Base-by-base conservation (phyloP, 306 rosid species). In the Ormosia emarginata region DNA sequence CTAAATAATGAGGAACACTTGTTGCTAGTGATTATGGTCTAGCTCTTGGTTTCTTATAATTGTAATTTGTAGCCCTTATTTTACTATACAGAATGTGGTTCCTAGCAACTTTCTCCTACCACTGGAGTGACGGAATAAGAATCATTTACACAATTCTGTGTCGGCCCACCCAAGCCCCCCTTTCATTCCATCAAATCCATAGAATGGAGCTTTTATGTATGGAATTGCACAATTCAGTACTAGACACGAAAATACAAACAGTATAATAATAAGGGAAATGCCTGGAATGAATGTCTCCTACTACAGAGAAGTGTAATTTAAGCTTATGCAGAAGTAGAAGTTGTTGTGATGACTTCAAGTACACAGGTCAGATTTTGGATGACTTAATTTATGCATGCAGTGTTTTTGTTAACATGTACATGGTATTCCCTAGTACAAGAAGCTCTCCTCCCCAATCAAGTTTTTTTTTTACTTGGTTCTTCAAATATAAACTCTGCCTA, bases 101-200 rank as follows among this genome's bases (percentile, higher is more conserved):
- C 81, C 55, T 8, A 68, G 34, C 1, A 5, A n/a, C 67, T 82
- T 67, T n/a, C 39, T 29, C 61, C 63, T 14, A 75, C 65, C 36
- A 52, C 30, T 6, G 18, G 56, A 56, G 37, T 46, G 64, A 46
- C 24, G 46, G 46, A 58, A 39, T 69, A 41, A 68, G 64, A 82
- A 67, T 14, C 64, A 75, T 18, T 44, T 13, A 14, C 33, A 18
- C 37, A 56, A 34, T 57, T 67, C 15, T 56, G 64, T 14, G 6
- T 40, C 18, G 9, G 29, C 4, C 68, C 44, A 64, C 49, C 12
- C 34, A 65, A 64, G 61, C 75, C 15, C 29, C 24, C 11, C 8
- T 81, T 72, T 37, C 36, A n/a, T 50, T 63, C 64, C 61, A 81
- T 29, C 50, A 53, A 52, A 74, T 73, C 47, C 32, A 81, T 11